A percentile compares a stretch with the other conserved stretches of the same genome.
phyloP scores from a whole-genome alignment of 495 filamentous ascomycete genomes.

The Melanomma pulvis-pyrius region DNA sequence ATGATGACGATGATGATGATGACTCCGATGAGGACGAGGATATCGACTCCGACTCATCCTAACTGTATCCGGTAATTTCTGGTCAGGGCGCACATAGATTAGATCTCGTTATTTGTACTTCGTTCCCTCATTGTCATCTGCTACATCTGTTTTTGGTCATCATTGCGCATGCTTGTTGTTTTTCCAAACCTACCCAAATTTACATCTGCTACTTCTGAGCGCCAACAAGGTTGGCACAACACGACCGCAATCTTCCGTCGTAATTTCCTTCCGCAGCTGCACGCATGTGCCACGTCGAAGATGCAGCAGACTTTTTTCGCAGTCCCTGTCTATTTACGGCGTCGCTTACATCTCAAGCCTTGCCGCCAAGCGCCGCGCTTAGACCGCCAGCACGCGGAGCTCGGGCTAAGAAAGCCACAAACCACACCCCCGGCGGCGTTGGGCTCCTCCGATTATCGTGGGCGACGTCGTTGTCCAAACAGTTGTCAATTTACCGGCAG shows the following conservation, averaged over 20 bases:
- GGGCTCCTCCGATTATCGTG: neutral
- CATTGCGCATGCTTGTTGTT: neutral
- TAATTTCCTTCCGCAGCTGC: neutral
- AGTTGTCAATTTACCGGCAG: neutral
- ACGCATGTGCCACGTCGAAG: neutral
- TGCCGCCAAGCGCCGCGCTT: slow-evolving; percentile 9
- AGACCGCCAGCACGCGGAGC: neutral
- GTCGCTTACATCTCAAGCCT: slow-evolving; percentile 5
- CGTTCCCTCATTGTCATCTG: neutral
- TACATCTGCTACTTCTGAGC: neutral
- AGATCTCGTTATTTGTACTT: slow-evolving; percentile 5
- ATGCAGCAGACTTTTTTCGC: neutral
- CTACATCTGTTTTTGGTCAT: slow-evolving; percentile 15
- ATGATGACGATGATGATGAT: neutral
- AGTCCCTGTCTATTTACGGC: slow-evolving; percentile 5
- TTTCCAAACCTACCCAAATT: neutral
- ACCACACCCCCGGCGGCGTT: neutral
- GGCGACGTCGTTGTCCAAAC: neutral
- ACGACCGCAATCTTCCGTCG: neutral
- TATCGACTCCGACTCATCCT: slow-evolving; percentile 1
- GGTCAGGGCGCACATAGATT: slow-evolving; percentile 7
- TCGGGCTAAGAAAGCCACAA: neutral
- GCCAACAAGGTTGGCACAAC: neutral
- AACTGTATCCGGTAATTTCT: neutral
- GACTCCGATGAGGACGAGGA: slow-evolving; percentile 31